Base-by-base conservation (phyloP, 257 asterid genomes). In the Primulina huaijiensis region DNA sequence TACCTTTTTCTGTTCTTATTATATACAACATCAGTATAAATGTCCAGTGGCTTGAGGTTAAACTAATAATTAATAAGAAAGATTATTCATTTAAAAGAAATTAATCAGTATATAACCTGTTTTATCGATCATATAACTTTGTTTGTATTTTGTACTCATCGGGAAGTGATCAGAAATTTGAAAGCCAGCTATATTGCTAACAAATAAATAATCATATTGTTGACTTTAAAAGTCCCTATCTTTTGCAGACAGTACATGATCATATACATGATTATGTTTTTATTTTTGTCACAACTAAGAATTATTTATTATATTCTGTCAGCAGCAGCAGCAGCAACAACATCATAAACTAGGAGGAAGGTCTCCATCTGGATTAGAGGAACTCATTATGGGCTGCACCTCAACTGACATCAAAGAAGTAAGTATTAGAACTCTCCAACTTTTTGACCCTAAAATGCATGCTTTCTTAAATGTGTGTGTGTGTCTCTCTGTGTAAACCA, bases 311-410 rank as follows among this genome's bases (percentile, higher is more conserved):
- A 67, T 60, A 53, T 52, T 70, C 31, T 75, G 61, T 56, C 33
- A 81, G 30, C 92, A 79, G n/a, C 85, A 81, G 2, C 80, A 77
- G 5, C 85, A 79, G 25, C 84, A 85, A n/a, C 90, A 89, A 0
- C 95, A 88, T 83, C 83, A 88, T 83, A 86, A 89, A 76, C 60
- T 84, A 0, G 87, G 86, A 69, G 95, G 95, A 60, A 83, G 97
- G 89, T 85, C 96, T 77, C 90, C 96, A 30, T 84, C 99, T 75
- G 98, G 95, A 78, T 88, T 92, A 85, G 98, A 90, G 83, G 97
- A 92, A 84, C 81, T 92, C 84, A 88, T 92, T 29, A 92, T 92
- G 98, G 98, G 96, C 20, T 92, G 98, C 91, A 88, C 95, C n/a
- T 86, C 97, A 46, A 75, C 73, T 73, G 92, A 89, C 63, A 79